phyloP scores from a whole-genome alignment of 305 asterid genomes.

The Fraxinus nigra region DNA sequence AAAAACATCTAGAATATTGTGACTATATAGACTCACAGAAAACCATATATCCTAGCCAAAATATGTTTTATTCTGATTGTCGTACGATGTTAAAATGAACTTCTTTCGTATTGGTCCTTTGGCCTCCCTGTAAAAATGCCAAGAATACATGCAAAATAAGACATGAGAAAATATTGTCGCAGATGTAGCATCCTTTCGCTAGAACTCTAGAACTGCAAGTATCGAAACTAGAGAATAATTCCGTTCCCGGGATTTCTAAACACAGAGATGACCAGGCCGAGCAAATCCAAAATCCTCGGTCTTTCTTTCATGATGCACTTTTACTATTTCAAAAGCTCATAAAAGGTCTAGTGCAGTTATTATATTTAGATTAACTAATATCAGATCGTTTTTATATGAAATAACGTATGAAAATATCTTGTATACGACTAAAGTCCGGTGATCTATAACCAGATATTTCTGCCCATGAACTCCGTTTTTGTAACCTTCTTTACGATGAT shows the following conservation, averaged over 20 bases:
- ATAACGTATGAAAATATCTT: neutral
- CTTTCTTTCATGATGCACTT: neutral
- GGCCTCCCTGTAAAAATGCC: conserved; percentile 38
- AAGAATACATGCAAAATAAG: neutral
- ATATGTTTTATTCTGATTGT: neutral
- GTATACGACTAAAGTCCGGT: neutral
- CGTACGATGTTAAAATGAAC: conserved; percentile 15
- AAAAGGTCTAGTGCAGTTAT: neutral
- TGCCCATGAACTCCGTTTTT: neutral
- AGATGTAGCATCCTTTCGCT: neutral
- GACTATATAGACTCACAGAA: neutral
- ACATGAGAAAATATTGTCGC: neutral
- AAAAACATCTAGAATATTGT: neutral
- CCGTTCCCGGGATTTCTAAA: neutral
- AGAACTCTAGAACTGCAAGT: neutral
- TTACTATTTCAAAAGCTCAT: neutral
- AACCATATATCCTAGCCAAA: neutral
- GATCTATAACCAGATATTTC: neutral
- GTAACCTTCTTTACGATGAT: neutral
- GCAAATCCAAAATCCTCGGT: neutral
- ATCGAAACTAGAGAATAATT: neutral
- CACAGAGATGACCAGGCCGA: neutral
- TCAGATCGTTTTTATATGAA: neutral
- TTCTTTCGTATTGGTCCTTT: conserved; percentile 33
- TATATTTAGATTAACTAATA: neutral